Evolutionary conservation across 2,329 filamentous ascomycete species (phyloP).

Genomic region (Aspergillaceae sp.): DNA sequence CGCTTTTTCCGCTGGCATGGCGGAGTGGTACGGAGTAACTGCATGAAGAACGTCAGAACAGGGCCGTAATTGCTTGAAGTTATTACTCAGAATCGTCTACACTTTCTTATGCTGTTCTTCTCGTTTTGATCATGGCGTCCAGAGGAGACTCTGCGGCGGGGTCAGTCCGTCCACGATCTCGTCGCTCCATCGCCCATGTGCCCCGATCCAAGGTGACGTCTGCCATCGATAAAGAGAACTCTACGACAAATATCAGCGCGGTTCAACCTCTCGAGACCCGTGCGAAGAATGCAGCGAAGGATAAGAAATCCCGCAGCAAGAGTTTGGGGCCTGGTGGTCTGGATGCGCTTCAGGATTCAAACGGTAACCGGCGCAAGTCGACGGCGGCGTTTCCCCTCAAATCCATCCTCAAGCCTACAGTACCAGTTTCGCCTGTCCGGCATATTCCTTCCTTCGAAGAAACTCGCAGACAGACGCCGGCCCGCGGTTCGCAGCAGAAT

Average conservation of each 20-base stretch:
- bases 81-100: background rate
- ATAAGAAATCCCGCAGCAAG: conserved; percentile 77
- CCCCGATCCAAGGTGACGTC: conserved; percentile 40
- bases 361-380: conserved; percentile 66
- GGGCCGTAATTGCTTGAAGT: too few relatives aligned
- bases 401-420: conserved; percentile 75
- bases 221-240: conserved; percentile 66
- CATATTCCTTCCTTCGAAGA: conserved; percentile 55
- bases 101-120: conserved; percentile 1
- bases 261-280: conserved; percentile 18
- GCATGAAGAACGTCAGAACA: too few relatives aligned
- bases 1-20: conserved; percentile 13
- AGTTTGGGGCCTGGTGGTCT: conserved; percentile 89
- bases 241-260: conserved; percentile 56
- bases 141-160: conserved; percentile 24
- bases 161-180: conserved; percentile 36
- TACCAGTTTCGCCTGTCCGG: conserved; percentile 57
- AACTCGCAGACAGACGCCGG: conserved; percentile 34
- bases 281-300: conserved; percentile 32
- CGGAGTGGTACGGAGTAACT: conserved; percentile 5
- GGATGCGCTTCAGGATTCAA: conserved; percentile 66
- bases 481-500: conserved; percentile 21
- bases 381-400: conserved; percentile 39
- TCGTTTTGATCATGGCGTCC: conserved; percentile 22
- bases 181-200: conserved; percentile 64